Conservation (phyloP, 805 yeast genomes). For the Lipomyces kockii region DNA sequence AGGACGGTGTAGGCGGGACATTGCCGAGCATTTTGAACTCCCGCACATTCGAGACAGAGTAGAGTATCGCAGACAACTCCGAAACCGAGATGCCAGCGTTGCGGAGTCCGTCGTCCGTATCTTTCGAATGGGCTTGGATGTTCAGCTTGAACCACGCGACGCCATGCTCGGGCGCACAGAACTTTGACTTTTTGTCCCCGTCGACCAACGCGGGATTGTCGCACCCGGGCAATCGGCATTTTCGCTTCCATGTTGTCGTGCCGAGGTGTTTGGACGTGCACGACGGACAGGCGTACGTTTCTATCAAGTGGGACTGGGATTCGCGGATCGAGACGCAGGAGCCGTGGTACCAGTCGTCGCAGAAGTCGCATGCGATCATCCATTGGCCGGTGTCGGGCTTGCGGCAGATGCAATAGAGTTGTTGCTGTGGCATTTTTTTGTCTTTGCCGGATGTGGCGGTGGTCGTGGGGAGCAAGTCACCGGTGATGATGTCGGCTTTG, state of each 20-base stretch:
- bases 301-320: slow-evolving; percentile 59
- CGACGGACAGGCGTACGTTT: slow-evolving; percentile 71
- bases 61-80: slow-evolving; percentile 19
- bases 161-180: slow-evolving; percentile 79
- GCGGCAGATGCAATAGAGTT: slow-evolving; percentile 70
- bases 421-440: background rate
- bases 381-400: slow-evolving; percentile 76
- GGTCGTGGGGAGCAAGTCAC: background rate
- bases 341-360: slow-evolving; percentile 95
- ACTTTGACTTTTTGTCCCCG: slow-evolving; percentile 56
- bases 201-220: slow-evolving; percentile 51
- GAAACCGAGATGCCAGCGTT: slow-evolving; percentile 6
- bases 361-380: slow-evolving; percentile 94
- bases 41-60: slow-evolving; percentile 5
- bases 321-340: slow-evolving; percentile 66
- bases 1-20: slow-evolving; percentile 2
- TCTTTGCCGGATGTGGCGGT: background rate
- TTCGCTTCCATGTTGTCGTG: slow-evolving; percentile 70
- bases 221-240: slow-evolving; percentile 69
- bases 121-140: background rate
- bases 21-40: slow-evolving; percentile 25
- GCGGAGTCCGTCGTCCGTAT: slow-evolving; percentile 14
- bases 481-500: no score
- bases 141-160: slow-evolving; percentile 43
- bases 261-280: slow-evolving; percentile 59